phyloP scores from a whole-genome alignment of 1,284 basidiomycete genomes.

The Meira miltonrushii region DNA sequence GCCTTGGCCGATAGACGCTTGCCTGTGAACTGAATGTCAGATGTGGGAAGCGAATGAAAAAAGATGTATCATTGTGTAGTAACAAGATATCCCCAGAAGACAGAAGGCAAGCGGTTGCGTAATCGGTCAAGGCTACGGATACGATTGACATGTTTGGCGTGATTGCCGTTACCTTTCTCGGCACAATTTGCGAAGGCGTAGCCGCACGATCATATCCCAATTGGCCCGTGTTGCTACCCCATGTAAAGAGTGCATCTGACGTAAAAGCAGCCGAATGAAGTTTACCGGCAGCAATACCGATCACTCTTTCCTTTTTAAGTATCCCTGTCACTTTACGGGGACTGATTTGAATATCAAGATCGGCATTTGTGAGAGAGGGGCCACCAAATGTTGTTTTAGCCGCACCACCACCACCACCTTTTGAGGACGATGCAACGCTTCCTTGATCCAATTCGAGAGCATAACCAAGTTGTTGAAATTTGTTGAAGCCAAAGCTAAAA shows the following conservation, averaged over 20 bases:
- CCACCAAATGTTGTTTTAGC: conserved; percentile 22
- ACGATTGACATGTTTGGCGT: conserved; percentile 29
- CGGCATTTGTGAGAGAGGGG: conserved; percentile 18
- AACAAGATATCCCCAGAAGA: conserved; percentile 73
- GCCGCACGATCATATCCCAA: conserved; percentile 63
- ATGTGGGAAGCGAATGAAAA: conserved; percentile 62
- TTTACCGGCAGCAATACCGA: conserved; percentile 80
- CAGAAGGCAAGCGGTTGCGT: conserved; percentile 73
- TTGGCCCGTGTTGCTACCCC: conserved; percentile 93
- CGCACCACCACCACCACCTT: conserved; percentile 46
- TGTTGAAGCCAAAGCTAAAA: conserved; percentile 81
- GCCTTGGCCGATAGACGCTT: conserved; percentile 56
- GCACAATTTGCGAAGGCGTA: conserved; percentile 72
- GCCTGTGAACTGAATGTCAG: conserved; percentile 57
- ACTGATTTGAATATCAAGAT: conserved; percentile 62
- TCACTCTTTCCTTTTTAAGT: conserved; percentile 72
- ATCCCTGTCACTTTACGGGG: conserved; percentile 73
- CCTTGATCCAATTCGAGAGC: conserved; percentile 61
- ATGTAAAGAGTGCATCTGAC: conserved; percentile 74
- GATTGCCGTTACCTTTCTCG: conserved; percentile 70
- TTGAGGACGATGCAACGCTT: conserved; percentile 24
- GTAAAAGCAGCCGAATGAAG: conserved; percentile 89
- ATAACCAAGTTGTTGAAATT: conserved; percentile 72
- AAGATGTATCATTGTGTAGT: conserved; percentile 68
- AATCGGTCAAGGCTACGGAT: conserved; percentile 59